A percentile compares a stretch with the other conserved stretches of the same genome.
These are phyloP conservation scores for Xylariaceae sp. DNA, from an alignment of 2,329 filamentous ascomycete genomes.

Conservation along the genomic window DNA sequence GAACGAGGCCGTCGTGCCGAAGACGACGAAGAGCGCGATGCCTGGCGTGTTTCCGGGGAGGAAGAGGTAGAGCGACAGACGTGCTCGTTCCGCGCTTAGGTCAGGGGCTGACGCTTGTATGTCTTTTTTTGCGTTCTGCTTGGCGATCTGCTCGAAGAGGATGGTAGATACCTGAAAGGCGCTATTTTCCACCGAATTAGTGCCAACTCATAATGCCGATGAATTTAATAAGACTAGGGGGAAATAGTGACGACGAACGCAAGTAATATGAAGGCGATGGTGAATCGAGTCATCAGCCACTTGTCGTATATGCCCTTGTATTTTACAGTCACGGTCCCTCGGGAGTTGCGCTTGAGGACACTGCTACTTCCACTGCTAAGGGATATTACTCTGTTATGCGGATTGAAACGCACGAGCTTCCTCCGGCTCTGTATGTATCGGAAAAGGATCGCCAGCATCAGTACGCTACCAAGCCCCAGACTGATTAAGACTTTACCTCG, in stretches of 20 bases:
- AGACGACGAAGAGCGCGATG: conserved; percentile 31
- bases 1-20: conserved; percentile 33
- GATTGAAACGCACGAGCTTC: conserved; percentile 19
- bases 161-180: conserved; percentile 19
- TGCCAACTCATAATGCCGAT: neutral
- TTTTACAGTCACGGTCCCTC: neutral
- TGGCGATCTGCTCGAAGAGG: conserved; percentile 22
- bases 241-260: conserved; percentile 9
- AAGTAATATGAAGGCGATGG: conserved; percentile 23
- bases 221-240: neutral
- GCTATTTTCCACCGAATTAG: conserved; percentile 1
- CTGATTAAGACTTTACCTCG: conserved; percentile 29
- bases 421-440: conserved; percentile 24
- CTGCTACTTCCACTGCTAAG: neutral
- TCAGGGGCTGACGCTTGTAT: conserved; percentile 20
- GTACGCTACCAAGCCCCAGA: conserved; percentile 19
- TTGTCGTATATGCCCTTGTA: conserved; percentile 23
- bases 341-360: neutral
- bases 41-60: conserved; percentile 34
- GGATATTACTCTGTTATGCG: neutral
- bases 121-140: conserved; percentile 17
- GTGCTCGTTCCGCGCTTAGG: conserved; percentile 25
- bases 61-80: conserved; percentile 25
- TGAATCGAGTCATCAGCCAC: conserved; percentile 29
- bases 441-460: conserved; percentile 25